Conservation (phyloP, 225 moss, liverwort and hornwort species). For the Physcomitrellopsis africana region DNA sequence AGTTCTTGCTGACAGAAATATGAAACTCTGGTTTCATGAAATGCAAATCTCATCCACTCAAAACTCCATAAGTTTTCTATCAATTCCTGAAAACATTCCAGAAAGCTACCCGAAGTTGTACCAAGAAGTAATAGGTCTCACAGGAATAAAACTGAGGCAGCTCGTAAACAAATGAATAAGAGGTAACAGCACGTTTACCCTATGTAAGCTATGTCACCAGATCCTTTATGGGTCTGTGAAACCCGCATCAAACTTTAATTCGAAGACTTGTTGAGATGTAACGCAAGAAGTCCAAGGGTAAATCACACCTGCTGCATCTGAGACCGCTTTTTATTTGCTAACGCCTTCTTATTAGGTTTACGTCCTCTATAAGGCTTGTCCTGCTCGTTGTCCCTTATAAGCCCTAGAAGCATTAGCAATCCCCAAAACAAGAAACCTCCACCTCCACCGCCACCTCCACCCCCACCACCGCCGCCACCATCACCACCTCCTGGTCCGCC, state of each 20-base stretch:
- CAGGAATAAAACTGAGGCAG: slow-evolving; percentile 3
- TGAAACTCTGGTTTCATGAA: neutral
- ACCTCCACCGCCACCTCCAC: slow-evolving; percentile 58
- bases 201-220: neutral
- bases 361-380: slow-evolving; percentile 57
- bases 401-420: slow-evolving; percentile 59
- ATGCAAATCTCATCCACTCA: slow-evolving; percentile 10
- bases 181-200: neutral
- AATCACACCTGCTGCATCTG: slow-evolving; percentile 52
- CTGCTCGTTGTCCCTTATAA: slow-evolving; percentile 52
- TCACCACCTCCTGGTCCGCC: slow-evolving; percentile 52
- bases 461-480: slow-evolving; percentile 53
- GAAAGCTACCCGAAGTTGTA: slow-evolving; percentile 8
- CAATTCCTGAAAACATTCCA: slow-evolving; percentile 21
- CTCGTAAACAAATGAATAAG: neutral
- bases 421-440: slow-evolving; percentile 66
- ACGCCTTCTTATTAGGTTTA: slow-evolving; percentile 44
- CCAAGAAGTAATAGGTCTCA: neutral
- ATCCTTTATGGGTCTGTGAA: neutral
- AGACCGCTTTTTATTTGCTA: slow-evolving; percentile 45
- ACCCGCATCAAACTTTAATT: slow-evolving; percentile 11
- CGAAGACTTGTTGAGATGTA: slow-evolving; percentile 10
- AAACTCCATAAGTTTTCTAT: slow-evolving; percentile 17
- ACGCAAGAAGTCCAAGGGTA: neutral
- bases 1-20: slow-evolving; percentile 9